Evolutionary conservation across 108 stramenopile species (phyloP).

Genomic region (Fragilaria crotonensis): DNA sequence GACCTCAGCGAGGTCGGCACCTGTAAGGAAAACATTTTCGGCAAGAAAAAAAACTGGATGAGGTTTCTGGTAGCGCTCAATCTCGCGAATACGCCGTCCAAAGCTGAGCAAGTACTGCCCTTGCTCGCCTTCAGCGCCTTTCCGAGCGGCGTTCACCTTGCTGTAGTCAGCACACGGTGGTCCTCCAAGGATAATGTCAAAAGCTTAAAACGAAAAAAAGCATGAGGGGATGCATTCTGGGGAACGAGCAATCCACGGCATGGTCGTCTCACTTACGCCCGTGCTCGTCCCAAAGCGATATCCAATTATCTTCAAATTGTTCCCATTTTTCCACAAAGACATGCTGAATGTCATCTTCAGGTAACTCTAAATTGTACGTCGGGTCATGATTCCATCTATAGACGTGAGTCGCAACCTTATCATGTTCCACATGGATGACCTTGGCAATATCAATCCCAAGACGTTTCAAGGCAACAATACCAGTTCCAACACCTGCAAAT

Average conservation of each 20-base stretch:
- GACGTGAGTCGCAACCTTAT: constrained; percentile 37
- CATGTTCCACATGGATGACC: constrained; percentile 48
- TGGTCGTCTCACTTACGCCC: constrained; percentile 13
- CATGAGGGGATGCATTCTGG: not conserved
- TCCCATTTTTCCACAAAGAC: constrained; percentile 12
- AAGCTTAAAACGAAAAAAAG: constrained; percentile 1
- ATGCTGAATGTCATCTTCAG: constrained; percentile 22
- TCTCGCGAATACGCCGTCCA: constrained; percentile 7
- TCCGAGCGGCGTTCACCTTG: constrained; percentile 18
- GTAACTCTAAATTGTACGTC: constrained; percentile 7
- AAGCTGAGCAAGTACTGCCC: constrained; percentile 17
- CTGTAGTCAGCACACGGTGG: constrained; percentile 33
- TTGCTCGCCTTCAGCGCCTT: constrained; percentile 23
- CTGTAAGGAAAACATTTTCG: constrained; percentile 24
- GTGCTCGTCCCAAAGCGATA: not conserved
- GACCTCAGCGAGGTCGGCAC: not conserved
- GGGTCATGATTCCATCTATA: constrained; percentile 31
- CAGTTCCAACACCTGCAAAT: constrained; percentile 31
- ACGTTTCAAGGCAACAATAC: constrained; percentile 21
- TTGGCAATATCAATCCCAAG: constrained; percentile 17
- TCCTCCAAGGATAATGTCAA: constrained; percentile 30
- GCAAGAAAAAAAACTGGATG: constrained; percentile 18
- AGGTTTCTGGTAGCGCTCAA: not conserved
- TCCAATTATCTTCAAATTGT: not conserved
- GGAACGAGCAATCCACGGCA: not conserved